A percentile compares a stretch with the other conserved stretches of the same genome.
These are phyloP conservation scores for Tylopilus balloui DNA, from an alignment of 768 basidiomycete genomes.

Conservation along the genomic window DNA sequence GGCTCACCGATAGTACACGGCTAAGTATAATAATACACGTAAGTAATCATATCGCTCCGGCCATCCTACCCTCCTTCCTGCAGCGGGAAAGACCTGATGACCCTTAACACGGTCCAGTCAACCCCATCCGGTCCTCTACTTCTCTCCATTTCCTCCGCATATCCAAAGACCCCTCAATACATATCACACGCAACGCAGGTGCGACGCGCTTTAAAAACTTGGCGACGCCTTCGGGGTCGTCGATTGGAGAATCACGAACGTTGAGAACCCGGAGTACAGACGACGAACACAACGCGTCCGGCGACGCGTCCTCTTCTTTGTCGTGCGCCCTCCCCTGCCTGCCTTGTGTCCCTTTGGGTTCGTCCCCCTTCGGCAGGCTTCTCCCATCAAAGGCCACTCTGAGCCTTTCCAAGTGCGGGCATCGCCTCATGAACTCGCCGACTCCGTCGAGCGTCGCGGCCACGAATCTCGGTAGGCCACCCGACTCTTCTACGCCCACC, in stretches of 20 bases:
- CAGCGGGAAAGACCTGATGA: no score
- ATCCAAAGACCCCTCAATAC: slow-evolving; percentile 26
- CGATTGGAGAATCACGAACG: slow-evolving; percentile 27
- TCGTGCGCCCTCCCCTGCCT: background rate
- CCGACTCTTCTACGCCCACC: slow-evolving; percentile 16
- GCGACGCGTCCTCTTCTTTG: background rate
- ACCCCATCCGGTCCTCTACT: slow-evolving; percentile 22
- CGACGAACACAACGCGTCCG: background rate
- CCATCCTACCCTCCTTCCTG: background rate
- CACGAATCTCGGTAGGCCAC: slow-evolving; percentile 5
- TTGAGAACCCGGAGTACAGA: slow-evolving; percentile 24
- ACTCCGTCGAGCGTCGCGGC: slow-evolving; percentile 22
- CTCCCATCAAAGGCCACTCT: slow-evolving; percentile 26
- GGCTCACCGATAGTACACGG: background rate
- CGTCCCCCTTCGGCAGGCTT: background rate
- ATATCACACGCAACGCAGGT: slow-evolving; percentile 23
- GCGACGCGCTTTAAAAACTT: slow-evolving; percentile 22
- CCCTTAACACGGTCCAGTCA: slow-evolving; percentile 2
- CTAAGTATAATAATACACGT: slow-evolving; percentile 2
- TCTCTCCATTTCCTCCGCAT: slow-evolving; percentile 30
- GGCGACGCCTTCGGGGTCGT: slow-evolving; percentile 24
- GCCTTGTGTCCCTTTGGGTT: background rate
- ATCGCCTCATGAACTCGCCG: slow-evolving; percentile 18
- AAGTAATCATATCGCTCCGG: background rate
- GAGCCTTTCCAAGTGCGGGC: slow-evolving; percentile 16